Percentiles rank a stretch among this genome's conserved stretches.
Conservation (phyloP, 1,284 basidiomycete species). For the Sporisorium graminicola region DNA sequence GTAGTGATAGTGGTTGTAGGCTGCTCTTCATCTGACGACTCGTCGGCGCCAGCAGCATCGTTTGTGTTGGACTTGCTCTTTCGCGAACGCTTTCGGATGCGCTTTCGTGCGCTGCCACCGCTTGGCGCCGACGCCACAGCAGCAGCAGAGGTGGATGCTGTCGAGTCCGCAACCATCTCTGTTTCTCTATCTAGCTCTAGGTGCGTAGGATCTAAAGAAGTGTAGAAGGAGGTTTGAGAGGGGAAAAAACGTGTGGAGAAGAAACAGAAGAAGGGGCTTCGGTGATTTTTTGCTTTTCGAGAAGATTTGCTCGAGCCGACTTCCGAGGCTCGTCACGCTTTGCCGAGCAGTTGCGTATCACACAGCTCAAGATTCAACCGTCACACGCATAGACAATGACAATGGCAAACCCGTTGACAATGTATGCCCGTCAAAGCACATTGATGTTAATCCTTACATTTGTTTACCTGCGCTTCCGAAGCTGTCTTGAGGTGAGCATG, state of each 20-base stretch:
- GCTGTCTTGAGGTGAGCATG: background rate
- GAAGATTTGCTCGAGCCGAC: background rate
- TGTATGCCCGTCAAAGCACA: too few species aligned
- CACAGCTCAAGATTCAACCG: background rate
- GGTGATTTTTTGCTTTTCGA: background rate
- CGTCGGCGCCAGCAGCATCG: background rate
- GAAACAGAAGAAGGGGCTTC: background rate
- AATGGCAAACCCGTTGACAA: too few species aligned
- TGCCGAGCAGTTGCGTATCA: background rate
- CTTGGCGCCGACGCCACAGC: slow-evolving; percentile 3
- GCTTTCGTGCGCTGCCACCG: slow-evolving; percentile 18
- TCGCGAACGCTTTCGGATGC: slow-evolving; percentile 20
- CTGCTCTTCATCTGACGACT: slow-evolving; percentile 18
- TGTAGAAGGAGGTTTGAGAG: background rate
- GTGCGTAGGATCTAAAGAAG: background rate
- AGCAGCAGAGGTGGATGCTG: slow-evolving; percentile 17
- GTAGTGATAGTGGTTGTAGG: background rate
- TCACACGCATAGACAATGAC: too few species aligned
- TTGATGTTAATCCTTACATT: background rate
- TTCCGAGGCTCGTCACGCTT: background rate
- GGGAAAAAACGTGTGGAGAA: slow-evolving; percentile 6
- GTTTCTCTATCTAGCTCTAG: background rate
- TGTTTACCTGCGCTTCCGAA: background rate
- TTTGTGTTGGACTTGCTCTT: slow-evolving; percentile 16
- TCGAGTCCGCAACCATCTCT: slow-evolving; percentile 9